Evolutionary conservation across 306 rosid species (phyloP).

Genomic region (Trichosanthes truncata): DNA sequence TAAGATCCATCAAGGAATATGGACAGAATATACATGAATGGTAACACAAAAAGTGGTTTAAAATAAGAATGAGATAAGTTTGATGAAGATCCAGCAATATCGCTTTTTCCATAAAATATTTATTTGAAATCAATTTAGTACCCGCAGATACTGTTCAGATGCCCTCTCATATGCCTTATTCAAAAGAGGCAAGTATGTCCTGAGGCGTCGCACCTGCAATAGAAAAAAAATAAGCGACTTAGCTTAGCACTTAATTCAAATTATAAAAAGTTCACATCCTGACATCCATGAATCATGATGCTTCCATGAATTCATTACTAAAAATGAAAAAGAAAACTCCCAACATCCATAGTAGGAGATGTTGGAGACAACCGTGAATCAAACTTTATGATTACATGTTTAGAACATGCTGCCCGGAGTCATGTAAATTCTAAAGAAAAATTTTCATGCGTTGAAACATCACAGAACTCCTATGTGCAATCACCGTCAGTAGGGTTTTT

Average conservation of each 20-base stretch:
- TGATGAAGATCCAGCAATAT: neutral
- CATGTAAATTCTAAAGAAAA: too few relatives aligned
- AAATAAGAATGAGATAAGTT: neutral
- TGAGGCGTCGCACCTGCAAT: neutral
- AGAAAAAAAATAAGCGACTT: neutral
- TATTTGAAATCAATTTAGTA: neutral
- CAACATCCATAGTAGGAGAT: neutral
- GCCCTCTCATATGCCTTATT: neutral
- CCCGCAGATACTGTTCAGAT: neutral
- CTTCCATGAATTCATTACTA: neutral
- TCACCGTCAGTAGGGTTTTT: too few relatives aligned
- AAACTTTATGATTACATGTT: neutral
- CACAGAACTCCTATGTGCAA: too few relatives aligned
- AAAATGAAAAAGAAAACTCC: neutral
- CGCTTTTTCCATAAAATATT: neutral
- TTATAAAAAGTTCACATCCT: neutral
- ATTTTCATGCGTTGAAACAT: too few relatives aligned
- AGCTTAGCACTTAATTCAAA: neutral
- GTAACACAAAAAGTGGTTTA: neutral
- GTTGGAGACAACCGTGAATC: neutral
- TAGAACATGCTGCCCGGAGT: too few relatives aligned
- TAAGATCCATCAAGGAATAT: neutral
- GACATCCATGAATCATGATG: neutral
- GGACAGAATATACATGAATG: neutral
- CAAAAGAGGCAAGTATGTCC: neutral